Evolutionary conservation across 177 flowering plant genomes (phyloP), one percentile per base, ranked within the genome.

Genomic region (Tripterygium wilfordii): DNA sequence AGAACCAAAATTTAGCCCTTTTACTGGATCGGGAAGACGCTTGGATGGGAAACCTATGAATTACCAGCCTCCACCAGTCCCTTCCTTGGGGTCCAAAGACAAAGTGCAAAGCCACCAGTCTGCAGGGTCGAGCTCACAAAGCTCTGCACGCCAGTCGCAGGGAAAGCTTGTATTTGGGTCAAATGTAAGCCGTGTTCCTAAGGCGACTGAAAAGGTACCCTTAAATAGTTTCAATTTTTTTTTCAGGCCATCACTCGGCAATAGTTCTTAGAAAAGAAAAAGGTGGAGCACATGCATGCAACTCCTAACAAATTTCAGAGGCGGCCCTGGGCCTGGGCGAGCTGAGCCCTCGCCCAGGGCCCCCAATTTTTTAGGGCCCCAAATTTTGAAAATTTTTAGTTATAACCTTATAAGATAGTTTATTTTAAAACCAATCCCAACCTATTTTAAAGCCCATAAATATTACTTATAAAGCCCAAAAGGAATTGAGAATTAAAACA

Each of bases 141-240:
- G 59, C 35, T 42, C 59, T 26, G 55, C 74, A 32, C 76, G 79
- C 22, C 85, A 85, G 45, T 25, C 90, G 33, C 80, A 83, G 36
- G 96, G 98, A 35, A 92, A 92, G 75, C 96, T 88, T 48, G 96
- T 92, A 10, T 92, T 92, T 60, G 96, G 96, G 19, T 74, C 94
- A 39, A 82, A 75, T 53, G 63, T 53, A 12, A 72, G 58, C 49
- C 78, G 68, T 8, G 19, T 67, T 23, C 51, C 79, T 1, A 78
- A 65, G 45, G 87, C 68, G 15, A 18, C 61, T 7, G 64, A 35
- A 31, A 82, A 78, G 85, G 92, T 80, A 54, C 6, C n/a, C 26
- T 39, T 45, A 1, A 8, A 5, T 14, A 28, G 2, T 40, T n/a
- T 19, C 4, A 9, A 40, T 2, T 3, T 20, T 19, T 19, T 2